Evolutionary conservation across 139 green algal species (phyloP).

Genomic region (Ostreobium quekettii): DNA sequence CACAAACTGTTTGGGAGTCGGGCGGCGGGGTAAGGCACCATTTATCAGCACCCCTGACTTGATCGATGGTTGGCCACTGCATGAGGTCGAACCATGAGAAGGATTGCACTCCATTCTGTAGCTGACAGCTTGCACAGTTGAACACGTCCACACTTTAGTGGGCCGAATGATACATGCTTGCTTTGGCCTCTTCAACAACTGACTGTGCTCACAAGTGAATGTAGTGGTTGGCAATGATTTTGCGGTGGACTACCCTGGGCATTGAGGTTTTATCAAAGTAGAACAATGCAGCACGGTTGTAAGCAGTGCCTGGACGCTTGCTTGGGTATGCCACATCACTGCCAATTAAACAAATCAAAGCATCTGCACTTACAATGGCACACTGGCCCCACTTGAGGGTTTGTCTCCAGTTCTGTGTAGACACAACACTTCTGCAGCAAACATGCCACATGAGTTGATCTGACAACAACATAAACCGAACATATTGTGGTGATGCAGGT

Average conservation of each 20-base stretch:
- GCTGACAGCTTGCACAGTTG: too few species aligned
- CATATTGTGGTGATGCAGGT: slow-evolving; percentile 26
- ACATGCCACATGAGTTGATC: background rate
- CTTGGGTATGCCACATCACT: background rate
- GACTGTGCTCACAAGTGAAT: too few species aligned
- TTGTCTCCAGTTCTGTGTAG: background rate
- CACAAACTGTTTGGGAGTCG: slow-evolving; percentile 20
- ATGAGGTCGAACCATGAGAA: background rate
- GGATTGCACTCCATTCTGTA: background rate
- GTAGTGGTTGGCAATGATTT: too few species aligned
- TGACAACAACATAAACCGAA: slow-evolving; percentile 3
- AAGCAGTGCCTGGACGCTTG: background rate
- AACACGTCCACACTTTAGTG: too few species aligned
- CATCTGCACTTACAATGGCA: background rate
- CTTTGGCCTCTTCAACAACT: too few species aligned
- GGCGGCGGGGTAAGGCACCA: slow-evolving; percentile 16
- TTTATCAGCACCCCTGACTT: background rate
- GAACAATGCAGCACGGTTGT: too few species aligned
- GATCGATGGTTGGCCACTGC: background rate
- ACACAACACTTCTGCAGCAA: background rate
- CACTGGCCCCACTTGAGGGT: background rate
- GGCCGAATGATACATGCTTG: too few species aligned
- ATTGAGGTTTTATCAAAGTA: too few species aligned
- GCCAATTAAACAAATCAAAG: background rate
- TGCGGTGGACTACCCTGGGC: too few species aligned